Evolutionary conservation across 148 eudicot species (phyloP).

Genomic region (Rhododendron molle): DNA sequence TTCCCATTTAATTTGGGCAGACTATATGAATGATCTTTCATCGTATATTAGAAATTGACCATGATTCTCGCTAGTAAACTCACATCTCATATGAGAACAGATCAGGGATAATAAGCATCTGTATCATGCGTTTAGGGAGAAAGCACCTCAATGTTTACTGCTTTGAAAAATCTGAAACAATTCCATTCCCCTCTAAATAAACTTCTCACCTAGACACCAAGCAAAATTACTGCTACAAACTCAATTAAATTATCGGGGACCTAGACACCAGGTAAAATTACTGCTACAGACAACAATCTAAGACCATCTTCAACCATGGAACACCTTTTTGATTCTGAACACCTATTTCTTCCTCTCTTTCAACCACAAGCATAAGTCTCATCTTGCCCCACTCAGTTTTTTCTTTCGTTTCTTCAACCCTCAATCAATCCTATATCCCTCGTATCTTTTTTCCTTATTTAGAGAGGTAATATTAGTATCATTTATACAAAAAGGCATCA

Average conservation of each 20-base stretch:
- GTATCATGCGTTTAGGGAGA: background rate
- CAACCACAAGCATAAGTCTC: background rate
- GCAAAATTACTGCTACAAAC: background rate
- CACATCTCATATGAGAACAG: no score
- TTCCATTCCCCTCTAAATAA: background rate
- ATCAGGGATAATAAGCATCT: background rate
- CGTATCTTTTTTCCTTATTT: background rate
- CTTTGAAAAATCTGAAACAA: background rate
- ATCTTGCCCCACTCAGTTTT: background rate
- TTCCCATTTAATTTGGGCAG: background rate
- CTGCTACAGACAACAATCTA: background rate
- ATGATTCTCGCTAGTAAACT: background rate
- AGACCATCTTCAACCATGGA: background rate
- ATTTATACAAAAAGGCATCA: background rate
- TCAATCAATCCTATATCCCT: background rate
- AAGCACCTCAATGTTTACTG: background rate
- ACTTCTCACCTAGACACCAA: background rate
- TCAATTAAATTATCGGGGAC: background rate
- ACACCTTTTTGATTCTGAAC: background rate
- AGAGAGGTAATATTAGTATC: background rate
- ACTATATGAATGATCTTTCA: background rate
- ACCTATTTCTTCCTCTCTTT: background rate
- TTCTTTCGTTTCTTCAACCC: background rate
- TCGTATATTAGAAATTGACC: background rate
- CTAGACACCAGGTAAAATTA: background rate